Conservation (phyloP, 2,329 filamentous ascomycete genomes). For the Emydomyces testavorans region DNA sequence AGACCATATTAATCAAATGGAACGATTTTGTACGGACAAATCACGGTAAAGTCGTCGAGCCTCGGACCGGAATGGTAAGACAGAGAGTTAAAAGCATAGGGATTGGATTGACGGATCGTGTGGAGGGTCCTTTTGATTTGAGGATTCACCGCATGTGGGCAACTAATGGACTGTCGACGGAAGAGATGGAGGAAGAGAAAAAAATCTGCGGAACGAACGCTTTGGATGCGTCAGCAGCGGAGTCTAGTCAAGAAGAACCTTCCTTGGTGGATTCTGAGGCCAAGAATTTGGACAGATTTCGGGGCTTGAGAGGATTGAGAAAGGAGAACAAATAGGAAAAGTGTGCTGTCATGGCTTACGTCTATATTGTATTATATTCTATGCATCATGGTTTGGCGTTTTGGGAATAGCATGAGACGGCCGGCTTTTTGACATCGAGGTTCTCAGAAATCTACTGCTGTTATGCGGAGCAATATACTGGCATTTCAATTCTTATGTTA, state of each 20-base stretch:
- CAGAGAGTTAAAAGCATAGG: constrained; percentile 79
- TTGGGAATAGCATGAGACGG: neutral
- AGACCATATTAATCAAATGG: constrained; percentile 85
- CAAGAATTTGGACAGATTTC: constrained; percentile 20
- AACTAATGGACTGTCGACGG: constrained; percentile 54
- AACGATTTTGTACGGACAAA: constrained; percentile 93
- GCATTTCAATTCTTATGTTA: no score
- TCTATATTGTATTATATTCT: neutral
- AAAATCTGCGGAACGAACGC: constrained; percentile 32
- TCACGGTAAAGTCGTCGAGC: constrained; percentile 80
- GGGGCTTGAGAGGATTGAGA: constrained; percentile 29
- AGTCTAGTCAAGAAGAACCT: constrained; percentile 7
- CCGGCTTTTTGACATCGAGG: neutral
- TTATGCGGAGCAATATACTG: no score
- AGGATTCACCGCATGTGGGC: constrained; percentile 82
- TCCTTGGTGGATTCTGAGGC: constrained; percentile 16
- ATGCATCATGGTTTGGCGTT: neutral
- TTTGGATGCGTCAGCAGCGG: constrained; percentile 28
- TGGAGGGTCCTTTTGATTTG: constrained; percentile 79
- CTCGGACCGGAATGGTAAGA: constrained; percentile 77
- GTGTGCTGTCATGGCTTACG: neutral
- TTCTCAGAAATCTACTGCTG: neutral
- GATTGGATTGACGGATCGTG: constrained; percentile 76
- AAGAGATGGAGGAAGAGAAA: constrained; percentile 32
- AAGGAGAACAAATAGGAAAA: constrained; percentile 14